Percentiles rank a stretch among this genome's conserved stretches.
Conservation (phyloP, 495 filamentous ascomycete species). For the Neurospora africana region DNA sequence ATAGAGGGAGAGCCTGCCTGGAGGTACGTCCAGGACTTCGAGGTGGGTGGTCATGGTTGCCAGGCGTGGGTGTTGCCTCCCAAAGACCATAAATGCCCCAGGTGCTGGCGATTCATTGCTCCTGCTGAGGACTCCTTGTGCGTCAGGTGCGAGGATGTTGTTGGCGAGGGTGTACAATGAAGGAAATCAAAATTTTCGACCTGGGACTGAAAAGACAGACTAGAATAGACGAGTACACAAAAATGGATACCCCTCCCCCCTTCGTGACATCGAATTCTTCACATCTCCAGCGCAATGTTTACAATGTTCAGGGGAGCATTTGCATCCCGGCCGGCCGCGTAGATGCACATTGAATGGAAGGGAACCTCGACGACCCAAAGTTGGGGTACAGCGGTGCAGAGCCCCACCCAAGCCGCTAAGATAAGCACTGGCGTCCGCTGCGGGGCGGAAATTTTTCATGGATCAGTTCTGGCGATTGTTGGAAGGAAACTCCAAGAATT, state of each 20-base stretch:
- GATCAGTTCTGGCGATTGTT: background rate
- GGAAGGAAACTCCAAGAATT: background rate
- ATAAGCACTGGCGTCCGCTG: background rate
- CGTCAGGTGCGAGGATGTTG: slow-evolving; percentile 59
- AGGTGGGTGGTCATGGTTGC: slow-evolving; percentile 36
- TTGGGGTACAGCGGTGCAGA: background rate
- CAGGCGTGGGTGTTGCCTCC: slow-evolving; percentile 58
- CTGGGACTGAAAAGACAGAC: background rate
- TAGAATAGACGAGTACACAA: background rate
- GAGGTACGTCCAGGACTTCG: slow-evolving; percentile 45
- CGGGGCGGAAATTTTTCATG: background rate
- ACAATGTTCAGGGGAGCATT: background rate
- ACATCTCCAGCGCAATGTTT: background rate
- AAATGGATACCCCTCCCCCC: slow-evolving; percentile 2
- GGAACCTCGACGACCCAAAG: background rate
- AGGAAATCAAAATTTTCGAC: background rate
- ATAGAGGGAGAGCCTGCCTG: slow-evolving; percentile 36
- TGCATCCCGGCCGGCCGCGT: background rate
- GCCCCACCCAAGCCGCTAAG: background rate
- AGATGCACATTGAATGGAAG: background rate
- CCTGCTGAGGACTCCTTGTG: slow-evolving; percentile 54
- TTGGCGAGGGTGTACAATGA: slow-evolving; percentile 21
- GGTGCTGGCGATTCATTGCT: slow-evolving; percentile 78
- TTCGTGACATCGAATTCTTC: background rate
- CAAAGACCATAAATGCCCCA: slow-evolving; percentile 57